These are phyloP conservation scores for Mesembryanthemum crystallinum DNA, from an alignment of 148 eudicot species.

Conservation along the genomic window DNA sequence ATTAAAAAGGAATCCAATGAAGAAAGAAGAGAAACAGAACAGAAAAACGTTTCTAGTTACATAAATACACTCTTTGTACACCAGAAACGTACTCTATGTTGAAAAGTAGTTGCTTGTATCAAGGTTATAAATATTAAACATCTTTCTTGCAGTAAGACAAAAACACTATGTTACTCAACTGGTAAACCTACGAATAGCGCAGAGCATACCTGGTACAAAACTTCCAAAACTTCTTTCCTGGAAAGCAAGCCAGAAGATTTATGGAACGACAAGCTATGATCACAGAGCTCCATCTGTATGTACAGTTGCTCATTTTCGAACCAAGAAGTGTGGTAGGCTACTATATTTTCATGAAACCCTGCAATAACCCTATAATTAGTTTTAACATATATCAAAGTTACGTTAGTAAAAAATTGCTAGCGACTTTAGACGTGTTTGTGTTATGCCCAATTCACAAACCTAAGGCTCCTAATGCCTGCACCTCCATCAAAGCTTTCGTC, in stretches of 20 bases:
- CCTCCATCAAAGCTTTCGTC: constrained; percentile 96
- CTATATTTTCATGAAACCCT: constrained; percentile 80
- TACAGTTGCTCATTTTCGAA: constrained; percentile 78
- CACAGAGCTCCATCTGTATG: constrained; percentile 96
- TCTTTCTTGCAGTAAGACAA: not conserved
- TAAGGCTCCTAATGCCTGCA: constrained; percentile 87
- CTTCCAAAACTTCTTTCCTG: constrained; percentile 56
- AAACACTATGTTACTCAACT: not conserved
- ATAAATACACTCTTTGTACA: not conserved
- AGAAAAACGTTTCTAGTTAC: not conserved
- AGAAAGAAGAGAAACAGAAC: not conserved
- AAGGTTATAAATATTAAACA: not conserved
- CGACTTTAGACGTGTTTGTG: not conserved
- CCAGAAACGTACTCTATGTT: not conserved
- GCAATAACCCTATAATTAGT: constrained; percentile 24
- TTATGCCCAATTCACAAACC: constrained; percentile 40
- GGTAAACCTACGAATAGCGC: not conserved
- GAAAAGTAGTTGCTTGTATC: not conserved
- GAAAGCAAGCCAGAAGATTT: constrained; percentile 34
- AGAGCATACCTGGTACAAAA: constrained; percentile 58
- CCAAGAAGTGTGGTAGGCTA: constrained; percentile 82
- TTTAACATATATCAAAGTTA: not conserved
- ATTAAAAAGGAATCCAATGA: not conserved
- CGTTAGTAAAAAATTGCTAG: not conserved
- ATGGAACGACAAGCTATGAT: constrained; percentile 55